Base-by-base conservation (phyloP, 1,284 basidiomycete genomes). In the Trichosporon coremiiforme region DNA sequence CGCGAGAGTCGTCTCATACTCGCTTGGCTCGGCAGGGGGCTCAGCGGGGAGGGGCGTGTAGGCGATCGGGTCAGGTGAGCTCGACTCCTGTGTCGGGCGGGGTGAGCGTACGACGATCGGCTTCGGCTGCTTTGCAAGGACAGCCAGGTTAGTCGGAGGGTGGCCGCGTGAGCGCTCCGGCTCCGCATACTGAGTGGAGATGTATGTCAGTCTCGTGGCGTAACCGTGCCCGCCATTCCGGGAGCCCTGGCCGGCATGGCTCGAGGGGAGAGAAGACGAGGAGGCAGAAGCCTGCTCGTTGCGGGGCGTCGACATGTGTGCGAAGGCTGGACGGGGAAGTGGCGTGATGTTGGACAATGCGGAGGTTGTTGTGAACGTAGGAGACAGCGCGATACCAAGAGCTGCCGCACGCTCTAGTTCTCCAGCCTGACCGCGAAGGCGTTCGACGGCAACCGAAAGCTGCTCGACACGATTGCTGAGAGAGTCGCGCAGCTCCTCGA, bases 401-500 rank as follows among this genome's bases (percentile, higher is more conserved):
- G 57, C 29, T 0, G 57, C 29, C 8, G 74, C 73, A 12, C 71
- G 69, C 55, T 78, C 77, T 35, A 78, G 69, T 65, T 78, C 74
- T 7, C 68, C 73, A 0, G 78, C 77, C 60, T 78, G 77, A 3
- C 60, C 67, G 22, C 77, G 71, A 1, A 78, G 68, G 10, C 77
- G 71, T 25, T 76, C 76, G n/a, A 80, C 75, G 6, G 77, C 75
- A 10, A 62, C 60, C 20, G 73, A 73, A 2, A 80, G 71, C 68
- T 78, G 75, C 12, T 75, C 71, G n/a, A 80, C 74, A 20, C 77
- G 73, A 12, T 63, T 60, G 8, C 68, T 68, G 9, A 80, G 71
- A 0, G 73, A 74, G 65, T 77, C 76, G 20, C 76, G 72, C 2
- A 80, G 66, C 10, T 77, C 75, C 60, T 78, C 76, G n/a, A 80